Evolutionary conservation across 176 grass and related monocot genomes (phyloP), one percentile per base, ranked within the genome.

Genomic region (Oropetium thomaeum): DNA sequence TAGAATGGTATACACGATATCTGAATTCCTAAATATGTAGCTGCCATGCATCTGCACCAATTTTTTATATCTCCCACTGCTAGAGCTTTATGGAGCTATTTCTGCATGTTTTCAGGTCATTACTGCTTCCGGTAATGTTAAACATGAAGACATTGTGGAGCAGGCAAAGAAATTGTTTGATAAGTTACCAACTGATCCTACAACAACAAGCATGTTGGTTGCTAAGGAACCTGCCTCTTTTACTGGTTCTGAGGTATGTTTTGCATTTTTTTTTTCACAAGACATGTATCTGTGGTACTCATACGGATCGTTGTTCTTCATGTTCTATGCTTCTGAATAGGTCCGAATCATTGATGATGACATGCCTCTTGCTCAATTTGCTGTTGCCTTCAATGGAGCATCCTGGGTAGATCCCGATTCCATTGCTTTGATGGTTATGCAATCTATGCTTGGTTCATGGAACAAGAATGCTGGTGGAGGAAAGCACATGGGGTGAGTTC

Each of bases 391-490:
- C 76, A 87, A 70, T 66, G 96, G 96, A 77, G 92, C 96, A 77
- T 87, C 91, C 37, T 85, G 86, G 84, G 58, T 81, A 39, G 96
- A 99, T 84, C 96, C 96, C 54, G 96, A 99, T 79, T 99, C 96
- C 68, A 85, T 99, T 77, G 89, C 96, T 52, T 85, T 99, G 43
- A 99, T 99, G 96, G 96, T 99, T 48, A 95, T 99, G 86, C 96
- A 99, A 82, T 78, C 92, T 63, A 92, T 99, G 92, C 89, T 99
- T 48, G 96, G 96, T 69, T 96, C 92, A 58, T 99, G 96, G 92
- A 92, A 87, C 79, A 99, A 99, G 79, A 88, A 70, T 66, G 40
- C 69, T 70, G 82, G 85, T 58, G 92, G 91, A 73, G 96, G 96
- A 69, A 99, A 99, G 48, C 96, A 95, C 78, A 84, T 87, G 87